These are phyloP conservation scores for Pogostemon cablin DNA, from an alignment of 257 asterid genomes.

Conservation along the genomic window DNA sequence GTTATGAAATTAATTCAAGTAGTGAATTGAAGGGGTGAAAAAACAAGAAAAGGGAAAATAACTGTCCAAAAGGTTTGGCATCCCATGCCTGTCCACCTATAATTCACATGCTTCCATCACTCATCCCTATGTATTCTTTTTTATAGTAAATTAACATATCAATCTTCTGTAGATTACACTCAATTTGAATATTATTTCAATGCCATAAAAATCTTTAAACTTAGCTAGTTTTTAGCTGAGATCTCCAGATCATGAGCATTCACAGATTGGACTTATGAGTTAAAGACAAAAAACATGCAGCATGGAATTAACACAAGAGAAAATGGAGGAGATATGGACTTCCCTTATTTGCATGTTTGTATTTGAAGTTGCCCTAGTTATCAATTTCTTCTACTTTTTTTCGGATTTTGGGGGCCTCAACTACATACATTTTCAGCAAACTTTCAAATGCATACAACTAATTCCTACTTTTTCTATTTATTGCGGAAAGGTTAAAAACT, in stretches of 20 bases:
- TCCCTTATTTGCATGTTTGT: conserved; percentile 23
- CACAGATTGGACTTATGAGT: conserved; percentile 31
- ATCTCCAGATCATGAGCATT: not conserved
- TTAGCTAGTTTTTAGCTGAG: not conserved
- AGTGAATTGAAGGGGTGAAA: not conserved
- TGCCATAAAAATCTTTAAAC: not conserved
- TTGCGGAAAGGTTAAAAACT: too few relatives aligned
- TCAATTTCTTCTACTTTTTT: conserved; percentile 2
- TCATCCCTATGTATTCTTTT: conserved; percentile 36
- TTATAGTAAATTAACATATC: not conserved
- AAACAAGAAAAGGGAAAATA: conserved; percentile 42
- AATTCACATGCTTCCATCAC: conserved; percentile 61
- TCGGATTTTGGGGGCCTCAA: not conserved
- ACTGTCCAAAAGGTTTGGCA: conserved; percentile 51
- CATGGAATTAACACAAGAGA: conserved; percentile 5
- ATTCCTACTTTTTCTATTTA: too few relatives aligned
- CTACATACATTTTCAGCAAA: not conserved
- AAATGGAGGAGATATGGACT: conserved; percentile 37
- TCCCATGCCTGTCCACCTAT: conserved; percentile 73
- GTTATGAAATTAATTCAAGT: not conserved
- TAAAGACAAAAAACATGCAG: conserved; percentile 34
- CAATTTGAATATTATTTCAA: not conserved
- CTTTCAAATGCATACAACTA: too few relatives aligned
- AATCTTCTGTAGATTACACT: not conserved
- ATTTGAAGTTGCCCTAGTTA: conserved; percentile 1